Conservation (phyloP, 2,329 filamentous ascomycete species). For the Teratosphaeria gauchensis region DNA sequence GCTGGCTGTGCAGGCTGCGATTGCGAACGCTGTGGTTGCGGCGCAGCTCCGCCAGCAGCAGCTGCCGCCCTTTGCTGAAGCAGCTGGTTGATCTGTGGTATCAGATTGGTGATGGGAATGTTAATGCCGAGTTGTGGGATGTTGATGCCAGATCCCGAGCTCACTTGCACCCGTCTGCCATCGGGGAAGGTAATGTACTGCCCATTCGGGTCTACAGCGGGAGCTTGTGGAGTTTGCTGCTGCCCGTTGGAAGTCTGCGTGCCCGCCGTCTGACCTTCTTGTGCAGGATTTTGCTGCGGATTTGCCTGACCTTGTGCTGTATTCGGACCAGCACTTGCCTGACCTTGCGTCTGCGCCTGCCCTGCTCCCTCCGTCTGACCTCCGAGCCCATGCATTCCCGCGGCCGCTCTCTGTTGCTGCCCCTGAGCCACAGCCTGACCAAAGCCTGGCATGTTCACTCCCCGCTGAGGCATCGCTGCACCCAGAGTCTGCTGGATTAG, state of each 20-base stretch:
- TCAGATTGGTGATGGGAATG: background rate
- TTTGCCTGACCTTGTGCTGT: background rate
- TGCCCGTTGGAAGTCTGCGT: background rate
- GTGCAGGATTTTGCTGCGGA: background rate
- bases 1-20: background rate
- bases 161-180: background rate
- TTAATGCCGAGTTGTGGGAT: background rate
- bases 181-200: background rate
- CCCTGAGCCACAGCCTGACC: conserved; percentile 4
- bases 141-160: background rate
- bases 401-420: conserved; percentile 16
- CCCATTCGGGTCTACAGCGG: background rate
- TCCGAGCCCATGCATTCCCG: conserved; percentile 10
- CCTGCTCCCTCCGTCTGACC: background rate
- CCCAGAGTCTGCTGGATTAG: background rate
- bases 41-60: background rate
- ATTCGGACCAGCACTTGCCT: background rate
- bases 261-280: background rate
- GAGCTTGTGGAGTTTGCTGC: background rate
- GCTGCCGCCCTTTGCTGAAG: background rate
- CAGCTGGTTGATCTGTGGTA: background rate
- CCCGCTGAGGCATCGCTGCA: background rate
- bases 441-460: conserved; percentile 2
- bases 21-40: background rate
- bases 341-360: background rate